Percentiles rank a stretch among this genome's conserved stretches.
Conservation (phyloP, 2,329 filamentous ascomycete species). For the Paramyrothecium sp. region DNA sequence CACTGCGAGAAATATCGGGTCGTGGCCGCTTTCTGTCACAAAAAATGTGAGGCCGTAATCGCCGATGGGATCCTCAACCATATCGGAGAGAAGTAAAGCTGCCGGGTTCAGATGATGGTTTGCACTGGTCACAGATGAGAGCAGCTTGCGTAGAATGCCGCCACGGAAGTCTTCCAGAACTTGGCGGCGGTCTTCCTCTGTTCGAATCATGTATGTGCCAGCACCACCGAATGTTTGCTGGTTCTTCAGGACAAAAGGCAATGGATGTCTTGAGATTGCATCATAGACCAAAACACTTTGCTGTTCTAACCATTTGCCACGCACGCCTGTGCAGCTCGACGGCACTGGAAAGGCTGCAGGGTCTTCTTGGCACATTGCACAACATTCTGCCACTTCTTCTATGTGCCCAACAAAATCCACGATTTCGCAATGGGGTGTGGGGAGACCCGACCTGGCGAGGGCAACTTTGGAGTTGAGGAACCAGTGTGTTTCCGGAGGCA, state of each 20-base stretch:
- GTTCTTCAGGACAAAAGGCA: constrained; percentile 36
- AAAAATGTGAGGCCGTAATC: constrained; percentile 34
- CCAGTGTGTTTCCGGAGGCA: constrained; percentile 30
- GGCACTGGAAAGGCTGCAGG: constrained; percentile 19
- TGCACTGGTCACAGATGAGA: constrained; percentile 23
- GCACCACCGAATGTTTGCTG: constrained; percentile 35
- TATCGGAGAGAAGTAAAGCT: constrained; percentile 26
- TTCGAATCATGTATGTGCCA: constrained; percentile 29
- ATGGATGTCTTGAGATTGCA: constrained; percentile 14
- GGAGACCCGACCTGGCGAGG: constrained; percentile 29
- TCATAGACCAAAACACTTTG: constrained; percentile 22
- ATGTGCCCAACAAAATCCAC: constrained; percentile 20
- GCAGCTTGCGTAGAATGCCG: constrained; percentile 21
- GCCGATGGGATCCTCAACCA: constrained; percentile 25
- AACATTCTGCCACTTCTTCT: constrained; percentile 16
- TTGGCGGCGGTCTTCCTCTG: constrained; percentile 21
- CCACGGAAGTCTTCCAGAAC: constrained; percentile 20
- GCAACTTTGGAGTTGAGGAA: constrained; percentile 33
- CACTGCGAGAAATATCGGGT: constrained; percentile 26
- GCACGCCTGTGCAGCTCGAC: constrained; percentile 18
- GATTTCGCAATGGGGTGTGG: constrained; percentile 24
- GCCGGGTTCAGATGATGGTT: constrained; percentile 30
- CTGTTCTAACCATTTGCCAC: constrained; percentile 25
- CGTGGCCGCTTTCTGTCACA: constrained; percentile 19
- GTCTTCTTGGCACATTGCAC: constrained; percentile 15